phyloP scores from a whole-genome alignment of 352 stramenopile genomes.

The Phytophthora litchii region DNA sequence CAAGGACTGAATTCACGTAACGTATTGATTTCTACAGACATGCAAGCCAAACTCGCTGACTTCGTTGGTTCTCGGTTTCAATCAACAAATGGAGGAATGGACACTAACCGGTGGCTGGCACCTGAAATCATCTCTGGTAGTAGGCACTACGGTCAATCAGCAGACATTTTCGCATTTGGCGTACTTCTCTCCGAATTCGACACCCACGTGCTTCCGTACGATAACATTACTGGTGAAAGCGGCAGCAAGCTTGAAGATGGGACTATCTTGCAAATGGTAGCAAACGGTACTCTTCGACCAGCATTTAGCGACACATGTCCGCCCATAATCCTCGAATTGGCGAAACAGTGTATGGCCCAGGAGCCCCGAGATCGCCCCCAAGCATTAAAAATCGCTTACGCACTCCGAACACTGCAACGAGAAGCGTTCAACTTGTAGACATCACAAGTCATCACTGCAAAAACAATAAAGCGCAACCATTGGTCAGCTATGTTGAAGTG shows the following conservation, averaged over 20 bases:
- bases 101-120: conserved; percentile 63
- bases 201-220: conserved; percentile 53
- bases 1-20: conserved; percentile 35
- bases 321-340: conserved; percentile 27
- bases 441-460: too few species aligned
- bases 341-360: conserved; percentile 34
- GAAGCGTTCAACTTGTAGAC: conserved; percentile 26
- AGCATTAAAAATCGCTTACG: conserved; percentile 25
- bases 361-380: conserved; percentile 22
- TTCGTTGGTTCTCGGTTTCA: conserved; percentile 17
- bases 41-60: conserved; percentile 39
- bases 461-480: too few species aligned
- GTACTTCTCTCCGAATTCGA: conserved; percentile 69
- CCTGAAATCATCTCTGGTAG: conserved; percentile 64
- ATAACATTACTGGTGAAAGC: conserved; percentile 13
- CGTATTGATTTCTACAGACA: conserved; percentile 30
- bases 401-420: conserved; percentile 16
- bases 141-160: conserved; percentile 46
- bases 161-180: conserved; percentile 62
- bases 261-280: conserved; percentile 42
- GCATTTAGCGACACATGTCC: conserved; percentile 30
- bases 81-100: conserved; percentile 28
- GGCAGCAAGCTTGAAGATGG: conserved; percentile 37
- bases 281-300: conserved; percentile 29
- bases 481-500: too few species aligned